Conservation (phyloP, 192 early-diverging fungal genomes). For the Spizellomyces punctatus region DNA sequence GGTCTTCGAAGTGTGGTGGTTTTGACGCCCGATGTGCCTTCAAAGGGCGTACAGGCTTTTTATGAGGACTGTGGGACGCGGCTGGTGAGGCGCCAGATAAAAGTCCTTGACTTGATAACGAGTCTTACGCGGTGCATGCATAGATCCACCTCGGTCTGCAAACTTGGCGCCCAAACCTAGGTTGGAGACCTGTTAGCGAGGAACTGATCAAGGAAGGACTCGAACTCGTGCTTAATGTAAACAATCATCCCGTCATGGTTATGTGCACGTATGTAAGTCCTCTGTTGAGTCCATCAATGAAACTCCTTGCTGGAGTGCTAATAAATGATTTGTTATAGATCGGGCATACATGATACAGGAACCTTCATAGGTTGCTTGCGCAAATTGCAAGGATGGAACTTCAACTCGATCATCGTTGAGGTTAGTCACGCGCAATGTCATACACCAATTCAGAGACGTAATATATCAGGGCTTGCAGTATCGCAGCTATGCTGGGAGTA, state of each 20-base stretch:
- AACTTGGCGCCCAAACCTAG: slow-evolving; percentile 27
- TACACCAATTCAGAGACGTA: too few species aligned
- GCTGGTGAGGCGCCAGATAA: slow-evolving; percentile 40
- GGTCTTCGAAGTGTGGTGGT: slow-evolving; percentile 78
- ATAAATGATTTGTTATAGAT: slow-evolving; percentile 43
- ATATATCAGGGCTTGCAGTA: slow-evolving; percentile 52
- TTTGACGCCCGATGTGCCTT: slow-evolving; percentile 68
- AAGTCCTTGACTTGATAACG: not conserved
- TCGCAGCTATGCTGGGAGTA: slow-evolving; percentile 88
- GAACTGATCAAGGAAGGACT: slow-evolving; percentile 96
- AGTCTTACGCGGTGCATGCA: not conserved
- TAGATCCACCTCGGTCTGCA: slow-evolving; percentile 37
- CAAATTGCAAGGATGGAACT: slow-evolving; percentile 94
- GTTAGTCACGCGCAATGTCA: slow-evolving; percentile 54
- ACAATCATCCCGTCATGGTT: slow-evolving; percentile 84
- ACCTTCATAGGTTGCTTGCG: slow-evolving; percentile 90
- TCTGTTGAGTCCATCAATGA: not conserved
- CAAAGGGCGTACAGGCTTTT: slow-evolving; percentile 13
- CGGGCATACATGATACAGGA: slow-evolving; percentile 93
- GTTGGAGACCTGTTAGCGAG: slow-evolving; percentile 90
- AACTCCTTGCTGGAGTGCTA: not conserved
- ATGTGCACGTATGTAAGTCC: slow-evolving; percentile 79
- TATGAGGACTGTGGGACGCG: slow-evolving; percentile 59
- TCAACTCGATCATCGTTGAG: slow-evolving; percentile 95
- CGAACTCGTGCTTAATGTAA: slow-evolving; percentile 78